A percentile compares a stretch with the other conserved stretches of the same genome.
Evolutionary conservation across 768 basidiomycete species (phyloP).

Genomic region (Suillus lakei): DNA sequence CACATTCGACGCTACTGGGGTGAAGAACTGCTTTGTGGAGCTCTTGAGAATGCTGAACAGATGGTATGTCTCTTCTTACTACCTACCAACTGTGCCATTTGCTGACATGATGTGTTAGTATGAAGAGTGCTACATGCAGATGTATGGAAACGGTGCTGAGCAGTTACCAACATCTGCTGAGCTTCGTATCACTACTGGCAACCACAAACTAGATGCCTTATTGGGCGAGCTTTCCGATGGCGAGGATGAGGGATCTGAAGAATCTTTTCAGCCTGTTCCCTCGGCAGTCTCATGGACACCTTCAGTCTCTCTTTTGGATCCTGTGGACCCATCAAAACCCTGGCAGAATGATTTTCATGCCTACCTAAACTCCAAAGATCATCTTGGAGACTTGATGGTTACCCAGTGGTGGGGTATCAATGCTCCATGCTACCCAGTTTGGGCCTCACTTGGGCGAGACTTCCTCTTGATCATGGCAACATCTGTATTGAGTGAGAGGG

Average conservation of each 20-base stretch:
- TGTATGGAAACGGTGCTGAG: no score
- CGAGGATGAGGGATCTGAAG: no score
- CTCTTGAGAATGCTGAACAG: slow-evolving; percentile 20
- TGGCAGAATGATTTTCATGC: background rate
- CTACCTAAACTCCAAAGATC: slow-evolving; percentile 1
- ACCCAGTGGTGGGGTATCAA: slow-evolving; percentile 23
- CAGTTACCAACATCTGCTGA: no score
- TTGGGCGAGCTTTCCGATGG: no score
- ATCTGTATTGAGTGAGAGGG: slow-evolving; percentile 43
- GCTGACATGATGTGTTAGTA: slow-evolving; percentile 14
- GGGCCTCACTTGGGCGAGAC: slow-evolving; percentile 42
- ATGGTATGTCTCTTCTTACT: slow-evolving; percentile 16
- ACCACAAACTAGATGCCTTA: no score
- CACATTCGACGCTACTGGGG: slow-evolving; percentile 34
- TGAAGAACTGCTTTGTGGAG: slow-evolving; percentile 17
- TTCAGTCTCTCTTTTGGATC: background rate
- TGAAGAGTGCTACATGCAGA: slow-evolving; percentile 8
- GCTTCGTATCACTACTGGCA: no score
- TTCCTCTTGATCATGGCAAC: slow-evolving; percentile 44
- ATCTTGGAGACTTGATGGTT: background rate
- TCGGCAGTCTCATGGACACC: no score
- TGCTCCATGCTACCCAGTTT: slow-evolving; percentile 32
- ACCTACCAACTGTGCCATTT: background rate
- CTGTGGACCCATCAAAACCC: background rate
- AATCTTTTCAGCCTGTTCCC: no score